A percentile compares a stretch with the other conserved stretches of the same genome.
phyloP scores from a whole-genome alignment of 2,329 filamentous ascomycete genomes.

The Macrophomina pseudophaseolina region DNA sequence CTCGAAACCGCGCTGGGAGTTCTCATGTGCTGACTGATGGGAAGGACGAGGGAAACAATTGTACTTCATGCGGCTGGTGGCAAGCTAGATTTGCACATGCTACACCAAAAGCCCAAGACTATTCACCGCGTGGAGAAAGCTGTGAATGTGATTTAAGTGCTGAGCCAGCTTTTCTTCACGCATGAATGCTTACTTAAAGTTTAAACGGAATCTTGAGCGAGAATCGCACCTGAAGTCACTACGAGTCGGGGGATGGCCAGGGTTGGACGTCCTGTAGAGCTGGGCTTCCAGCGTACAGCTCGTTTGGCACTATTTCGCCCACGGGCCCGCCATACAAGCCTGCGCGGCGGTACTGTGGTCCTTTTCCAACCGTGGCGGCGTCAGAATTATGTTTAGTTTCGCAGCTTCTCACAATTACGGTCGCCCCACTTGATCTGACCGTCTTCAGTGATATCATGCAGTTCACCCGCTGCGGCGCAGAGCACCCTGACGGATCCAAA shows the following conservation, averaged over 20 bases:
- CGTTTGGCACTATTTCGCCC: conserved; percentile 35
- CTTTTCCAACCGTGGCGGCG: conserved; percentile 32
- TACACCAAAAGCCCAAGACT: too few species aligned
- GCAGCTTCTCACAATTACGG: not conserved
- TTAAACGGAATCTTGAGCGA: too few species aligned
- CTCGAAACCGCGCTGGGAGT: too few species aligned
- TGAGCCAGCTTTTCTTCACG: too few species aligned
- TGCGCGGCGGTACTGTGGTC: conserved; percentile 28
- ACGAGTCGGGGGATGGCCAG: not conserved
- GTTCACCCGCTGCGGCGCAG: conserved; percentile 35
- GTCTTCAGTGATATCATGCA: conserved; percentile 36
- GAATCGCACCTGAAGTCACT: not conserved
- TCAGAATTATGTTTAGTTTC: not conserved
- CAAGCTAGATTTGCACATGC: too few species aligned
- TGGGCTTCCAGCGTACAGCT: conserved; percentile 31
- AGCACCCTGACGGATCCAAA: conserved; percentile 39
- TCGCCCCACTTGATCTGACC: conserved; percentile 13
- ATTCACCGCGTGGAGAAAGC: too few species aligned
- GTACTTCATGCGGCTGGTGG: too few species aligned
- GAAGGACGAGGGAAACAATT: too few species aligned
- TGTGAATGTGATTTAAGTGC: too few species aligned
- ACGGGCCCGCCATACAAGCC: conserved; percentile 35
- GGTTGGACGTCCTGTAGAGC: not conserved
- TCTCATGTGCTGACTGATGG: too few species aligned
- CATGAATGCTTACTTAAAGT: too few species aligned